Conservation (phyloP, 2,329 filamentous ascomycete species). For the Cordyceps cateniannulata region DNA sequence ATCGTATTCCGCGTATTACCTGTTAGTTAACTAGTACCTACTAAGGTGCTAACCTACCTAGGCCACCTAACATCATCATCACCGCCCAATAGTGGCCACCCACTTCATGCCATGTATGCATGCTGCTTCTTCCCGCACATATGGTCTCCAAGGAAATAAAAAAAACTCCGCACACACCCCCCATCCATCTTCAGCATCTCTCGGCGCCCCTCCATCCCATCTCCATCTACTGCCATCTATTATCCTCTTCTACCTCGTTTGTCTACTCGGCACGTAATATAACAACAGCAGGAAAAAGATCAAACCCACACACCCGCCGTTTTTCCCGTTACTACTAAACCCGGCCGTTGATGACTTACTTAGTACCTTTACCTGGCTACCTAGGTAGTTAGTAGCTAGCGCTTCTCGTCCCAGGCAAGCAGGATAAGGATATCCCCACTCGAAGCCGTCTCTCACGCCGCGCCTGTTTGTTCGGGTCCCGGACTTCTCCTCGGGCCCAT, state of each 20-base stretch:
- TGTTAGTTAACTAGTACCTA: background rate
- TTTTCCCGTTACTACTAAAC: background rate
- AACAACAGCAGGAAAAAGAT: background rate
- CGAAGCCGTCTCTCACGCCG: background rate
- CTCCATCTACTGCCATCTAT: background rate
- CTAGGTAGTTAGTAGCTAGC: too few relatives aligned
- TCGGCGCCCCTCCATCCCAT: background rate
- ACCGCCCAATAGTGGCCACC: too few relatives aligned
- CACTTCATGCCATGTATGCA: too few relatives aligned
- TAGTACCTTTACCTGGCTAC: too few relatives aligned
- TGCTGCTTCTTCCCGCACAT: background rate
- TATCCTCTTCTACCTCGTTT: background rate
- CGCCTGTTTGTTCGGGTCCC: background rate
- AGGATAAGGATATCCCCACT: background rate
- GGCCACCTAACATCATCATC: too few relatives aligned
- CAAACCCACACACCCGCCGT: background rate
- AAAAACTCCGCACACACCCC: background rate
- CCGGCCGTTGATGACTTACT: background rate
- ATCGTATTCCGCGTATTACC: background rate
- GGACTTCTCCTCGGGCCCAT: conserved; percentile 4
- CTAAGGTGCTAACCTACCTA: background rate
- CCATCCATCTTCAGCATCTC: background rate
- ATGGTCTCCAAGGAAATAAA: background rate
- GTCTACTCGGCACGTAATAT: background rate
- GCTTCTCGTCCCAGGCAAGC: background rate